These are phyloP conservation scores for Yamadazyma olivae DNA, from an alignment of 805 yeast genomes.

Conservation along the genomic window DNA sequence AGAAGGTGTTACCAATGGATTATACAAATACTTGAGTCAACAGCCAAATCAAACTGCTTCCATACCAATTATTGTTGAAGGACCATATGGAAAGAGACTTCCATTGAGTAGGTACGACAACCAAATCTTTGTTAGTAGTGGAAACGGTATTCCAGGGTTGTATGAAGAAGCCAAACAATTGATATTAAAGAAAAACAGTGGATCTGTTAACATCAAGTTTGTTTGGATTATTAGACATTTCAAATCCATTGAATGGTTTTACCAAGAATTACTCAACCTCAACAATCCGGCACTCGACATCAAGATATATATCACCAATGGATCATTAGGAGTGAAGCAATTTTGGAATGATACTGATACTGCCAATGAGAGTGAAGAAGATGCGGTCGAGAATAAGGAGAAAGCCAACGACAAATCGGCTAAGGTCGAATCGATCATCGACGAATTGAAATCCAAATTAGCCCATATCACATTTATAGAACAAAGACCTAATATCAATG, in stretches of 20 bases:
- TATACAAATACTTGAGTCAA: slow-evolving; percentile 27
- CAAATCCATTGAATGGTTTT: slow-evolving; percentile 39
- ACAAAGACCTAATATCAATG: slow-evolving; percentile 41
- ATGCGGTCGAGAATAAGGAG: neutral
- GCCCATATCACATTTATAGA: slow-evolving; percentile 39
- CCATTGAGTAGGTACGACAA: slow-evolving; percentile 31
- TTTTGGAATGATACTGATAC: slow-evolving; percentile 13
- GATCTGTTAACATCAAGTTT: slow-evolving; percentile 19
- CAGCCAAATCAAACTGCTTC: slow-evolving; percentile 30
- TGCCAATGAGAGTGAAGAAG: neutral
- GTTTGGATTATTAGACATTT: slow-evolving; percentile 41
- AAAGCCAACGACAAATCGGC: slow-evolving; percentile 2
- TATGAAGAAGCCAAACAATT: slow-evolving; percentile 29
- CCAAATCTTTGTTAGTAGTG: slow-evolving; percentile 32
- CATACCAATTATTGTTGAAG: slow-evolving; percentile 34
- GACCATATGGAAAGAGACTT: slow-evolving; percentile 35
- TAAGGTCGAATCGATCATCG: slow-evolving; percentile 12
- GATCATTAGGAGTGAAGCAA: slow-evolving; percentile 8
- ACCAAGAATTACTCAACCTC: slow-evolving; percentile 31
- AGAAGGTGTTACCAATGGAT: slow-evolving; percentile 38
- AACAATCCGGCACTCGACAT: slow-evolving; percentile 32
- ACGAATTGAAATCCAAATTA: slow-evolving; percentile 18
- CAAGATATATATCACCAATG: slow-evolving; percentile 39
- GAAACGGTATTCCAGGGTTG: slow-evolving; percentile 42
- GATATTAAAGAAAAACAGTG: slow-evolving; percentile 12